Base-by-base conservation (phyloP, 495 filamentous ascomycete genomes). In the Aspergillus nidulans region DNA sequence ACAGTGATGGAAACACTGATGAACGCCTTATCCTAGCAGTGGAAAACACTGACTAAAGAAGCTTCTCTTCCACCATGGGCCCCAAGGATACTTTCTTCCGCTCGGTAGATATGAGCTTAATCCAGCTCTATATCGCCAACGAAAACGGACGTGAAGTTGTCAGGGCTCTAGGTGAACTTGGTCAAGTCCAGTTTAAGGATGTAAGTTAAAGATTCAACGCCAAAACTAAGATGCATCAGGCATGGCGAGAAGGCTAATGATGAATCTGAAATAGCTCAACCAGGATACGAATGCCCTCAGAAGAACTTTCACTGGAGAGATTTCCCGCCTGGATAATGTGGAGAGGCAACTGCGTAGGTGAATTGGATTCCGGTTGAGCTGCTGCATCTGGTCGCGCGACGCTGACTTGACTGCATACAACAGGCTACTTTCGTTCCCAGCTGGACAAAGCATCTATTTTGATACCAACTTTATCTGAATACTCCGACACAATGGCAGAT, bases 101-200 rank as follows among this genome's bases (percentile, higher is more conserved):
- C 79, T 97, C 95, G 68, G 86, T 90, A 87, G 92, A 97, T 75
- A 99, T 99, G 94, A 95, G 91, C 81, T 85, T 99, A 83, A 95
- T 95, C 69, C 94, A 97, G 82, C 86, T 99, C 62, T 99, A 97
- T 76, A 91, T 97, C 64, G 89, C 94, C 58, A 97, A 96, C 63
- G 94, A 99, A 77, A 97, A 97, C 57, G 92, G 95, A 60, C 84
- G 94, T 69, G 94, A 99, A 78, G 92, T 96, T 60, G 90, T 97
- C 54, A 96, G 90, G 67, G 94, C 94, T 48, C 78, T 99, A 58
- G 94, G 94, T 61, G 94, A 97, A 77, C 80, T 99, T 63, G 94
- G 94, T 52, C 81, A 92, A 66, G 88, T 97, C 61, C 91, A 97
- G 74, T 97, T 97, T 69, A 83, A 92, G 70, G 94, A 99, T 83